Evolutionary conservation across 108 stramenopile species (phyloP), one percentile per base, ranked within the genome.

Genomic region (Discostella pseudostelligera): DNA sequence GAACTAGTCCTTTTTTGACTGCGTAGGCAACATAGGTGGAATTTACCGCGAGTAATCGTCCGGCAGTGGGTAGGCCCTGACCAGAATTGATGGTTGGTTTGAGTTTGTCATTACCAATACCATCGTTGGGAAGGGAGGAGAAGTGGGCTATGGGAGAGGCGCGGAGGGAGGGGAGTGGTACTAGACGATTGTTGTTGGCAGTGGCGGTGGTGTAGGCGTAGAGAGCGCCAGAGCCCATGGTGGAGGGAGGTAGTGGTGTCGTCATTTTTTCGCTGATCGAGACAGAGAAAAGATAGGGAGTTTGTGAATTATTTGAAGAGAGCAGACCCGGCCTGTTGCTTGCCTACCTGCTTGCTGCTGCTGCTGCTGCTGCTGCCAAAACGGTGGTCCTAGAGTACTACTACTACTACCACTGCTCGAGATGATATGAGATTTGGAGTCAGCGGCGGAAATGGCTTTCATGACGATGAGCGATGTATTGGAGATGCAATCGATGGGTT

Each of bases 1-100:
- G 90, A 47, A 95, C 80, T 42, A 95, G 64, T 5, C 93, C 93
- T 54, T 87, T 88, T 75, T 92, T 95, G 32, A 95, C 86, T 0
- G 82, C 84, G 63, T 95, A 95, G 3, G 87, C 87, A 13, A 88
- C 74, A 61, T 88, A 95, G 20, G 76, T 68, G 37, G 67, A 73
- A 70, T 91, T 95, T 43, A 85, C 78, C 56, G 82, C 87, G 21
- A 94, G 53, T 29, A 85, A 56, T 21, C 57, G 54, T 3, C 73
- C 69, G 46, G 50, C 39, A 17, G 70, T 62, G 58, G 79, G 73
- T 24, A 76, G 10, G 0, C 26, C 55, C 13, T 53, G 36, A n/a
- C 5, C 12, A 24, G 21, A 6, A 10, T 26, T 22, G 39, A 4
- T 36, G 59, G 16, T 8, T 19, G 29, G 24, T 39, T 24, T 24